Evolutionary conservation across 148 eudicot genomes (phyloP).

Genomic region (Fagopyrum homotropicum): DNA sequence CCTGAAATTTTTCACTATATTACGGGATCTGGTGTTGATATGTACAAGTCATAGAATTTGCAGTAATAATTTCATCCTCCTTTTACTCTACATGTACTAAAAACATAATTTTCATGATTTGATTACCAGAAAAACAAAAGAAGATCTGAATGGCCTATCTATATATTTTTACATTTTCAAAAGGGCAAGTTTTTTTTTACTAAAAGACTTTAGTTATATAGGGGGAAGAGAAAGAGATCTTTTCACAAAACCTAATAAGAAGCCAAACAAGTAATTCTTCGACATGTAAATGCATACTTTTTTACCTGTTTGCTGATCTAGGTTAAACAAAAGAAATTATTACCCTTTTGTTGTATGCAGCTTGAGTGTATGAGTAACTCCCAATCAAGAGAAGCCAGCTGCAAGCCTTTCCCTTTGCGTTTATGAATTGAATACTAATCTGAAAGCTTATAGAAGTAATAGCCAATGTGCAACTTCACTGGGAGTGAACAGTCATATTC

Average conservation of each 20-base stretch:
- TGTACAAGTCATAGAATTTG: conserved; percentile 6
- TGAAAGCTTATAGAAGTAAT: conserved; percentile 5
- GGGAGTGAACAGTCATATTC: conserved; percentile 9
- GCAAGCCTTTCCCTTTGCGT: neutral
- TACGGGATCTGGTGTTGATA: conserved; percentile 1
- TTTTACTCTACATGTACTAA: neutral
- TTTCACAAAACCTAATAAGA: neutral
- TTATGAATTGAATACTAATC: neutral
- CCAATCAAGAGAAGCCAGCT: neutral
- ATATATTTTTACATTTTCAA: neutral
- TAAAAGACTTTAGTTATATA: neutral
- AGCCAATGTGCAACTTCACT: conserved; percentile 14
- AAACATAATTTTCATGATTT: neutral
- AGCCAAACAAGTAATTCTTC: neutral
- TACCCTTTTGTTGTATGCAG: neutral
- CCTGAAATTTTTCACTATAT: neutral
- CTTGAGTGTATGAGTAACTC: neutral
- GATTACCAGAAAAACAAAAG: neutral
- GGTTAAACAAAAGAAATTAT: neutral
- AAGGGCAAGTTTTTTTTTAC: neutral
- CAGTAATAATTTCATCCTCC: neutral
- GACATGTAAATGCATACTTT: neutral
- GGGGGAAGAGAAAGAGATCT: neutral
- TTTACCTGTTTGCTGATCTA: conserved; percentile 4
- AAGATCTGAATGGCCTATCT: neutral